Percentiles rank a stretch among this genome's conserved stretches.
phyloP scores from a whole-genome alignment of 2,329 filamentous ascomycete genomes.

The Fusarium coffeatum region DNA sequence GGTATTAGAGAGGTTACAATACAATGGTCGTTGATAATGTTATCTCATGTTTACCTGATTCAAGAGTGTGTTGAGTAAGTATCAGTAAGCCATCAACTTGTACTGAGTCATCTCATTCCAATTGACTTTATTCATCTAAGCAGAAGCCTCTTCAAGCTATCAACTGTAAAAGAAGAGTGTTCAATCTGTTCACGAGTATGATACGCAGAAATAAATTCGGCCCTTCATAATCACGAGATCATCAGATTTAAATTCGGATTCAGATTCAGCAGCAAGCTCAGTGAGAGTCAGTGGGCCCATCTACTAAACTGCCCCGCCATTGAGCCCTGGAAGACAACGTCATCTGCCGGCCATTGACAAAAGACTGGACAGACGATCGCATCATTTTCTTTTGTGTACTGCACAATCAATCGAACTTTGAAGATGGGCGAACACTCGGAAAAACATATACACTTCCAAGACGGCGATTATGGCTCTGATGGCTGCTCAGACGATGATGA shows the following conservation, averaged over 20 bases:
- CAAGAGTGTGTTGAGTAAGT: slow-evolving; percentile 17
- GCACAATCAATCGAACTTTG: background rate
- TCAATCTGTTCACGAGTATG: background rate
- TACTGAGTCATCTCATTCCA: background rate
- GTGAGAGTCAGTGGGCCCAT: slow-evolving; percentile 19
- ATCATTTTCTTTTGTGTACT: background rate
- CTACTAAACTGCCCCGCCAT: slow-evolving; percentile 29
- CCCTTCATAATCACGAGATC: background rate
- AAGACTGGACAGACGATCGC: slow-evolving; percentile 1
- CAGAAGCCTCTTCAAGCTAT: background rate
- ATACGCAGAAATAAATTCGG: background rate
- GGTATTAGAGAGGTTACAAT: background rate
- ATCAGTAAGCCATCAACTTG: slow-evolving; percentile 25
- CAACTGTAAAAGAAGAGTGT: background rate
- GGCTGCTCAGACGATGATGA: slow-evolving; percentile 66
- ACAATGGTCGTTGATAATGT: background rate
- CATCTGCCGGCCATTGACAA: slow-evolving; percentile 17
- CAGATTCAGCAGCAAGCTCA: background rate
- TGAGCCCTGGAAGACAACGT: slow-evolving; percentile 29
- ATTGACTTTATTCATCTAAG: background rate
- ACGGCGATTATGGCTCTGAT: slow-evolving; percentile 52
- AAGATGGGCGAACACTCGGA: slow-evolving; percentile 34
- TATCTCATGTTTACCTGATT: slow-evolving; percentile 16
- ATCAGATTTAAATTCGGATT: background rate
- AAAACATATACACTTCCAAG: slow-evolving; percentile 49